Evolutionary conservation across 2,329 filamentous ascomycete species (phyloP).

Genomic region (Magnaporthiopsis poae): DNA sequence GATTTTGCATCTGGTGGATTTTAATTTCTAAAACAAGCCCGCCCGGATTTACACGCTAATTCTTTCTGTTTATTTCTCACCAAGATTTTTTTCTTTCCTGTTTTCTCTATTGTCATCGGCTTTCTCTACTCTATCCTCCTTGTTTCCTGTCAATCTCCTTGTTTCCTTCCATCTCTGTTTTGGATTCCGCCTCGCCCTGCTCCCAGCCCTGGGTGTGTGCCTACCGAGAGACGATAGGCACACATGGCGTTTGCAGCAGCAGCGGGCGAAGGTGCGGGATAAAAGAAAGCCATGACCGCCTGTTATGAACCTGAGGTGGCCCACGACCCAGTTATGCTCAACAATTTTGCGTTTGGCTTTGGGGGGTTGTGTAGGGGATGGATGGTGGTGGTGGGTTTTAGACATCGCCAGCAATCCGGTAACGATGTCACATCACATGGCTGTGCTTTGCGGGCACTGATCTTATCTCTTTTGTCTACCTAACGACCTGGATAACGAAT

Average conservation of each 20-base stretch:
- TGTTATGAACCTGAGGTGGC: conserved; percentile 3
- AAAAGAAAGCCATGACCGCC: conserved; percentile 1
- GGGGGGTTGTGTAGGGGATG: neutral
- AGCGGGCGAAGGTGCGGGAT: neutral
- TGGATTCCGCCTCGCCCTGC: neutral
- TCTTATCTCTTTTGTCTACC: conserved; percentile 9
- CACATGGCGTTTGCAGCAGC: neutral
- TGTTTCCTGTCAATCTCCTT: conserved; percentile 11
- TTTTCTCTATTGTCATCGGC: conserved; percentile 3
- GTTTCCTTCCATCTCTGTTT: neutral
- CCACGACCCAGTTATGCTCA: neutral
- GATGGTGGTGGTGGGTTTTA: neutral
- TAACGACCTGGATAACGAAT: conserved; percentile 11
- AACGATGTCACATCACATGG: neutral
- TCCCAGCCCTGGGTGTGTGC: neutral
- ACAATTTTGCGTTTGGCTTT: conserved; percentile 4
- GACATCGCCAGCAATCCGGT: neutral
- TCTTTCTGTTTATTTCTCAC: conserved; percentile 9
- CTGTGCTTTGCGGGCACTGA: neutral
- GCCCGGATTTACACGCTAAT: neutral
- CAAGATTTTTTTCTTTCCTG: neutral
- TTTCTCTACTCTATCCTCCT: conserved; percentile 3
- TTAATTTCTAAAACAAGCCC: conserved; percentile 3
- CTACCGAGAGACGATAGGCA: too few relatives aligned
- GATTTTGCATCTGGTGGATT: conserved; percentile 4